Base-by-base conservation (phyloP, 257 asterid genomes). In the Dorcoceras hygrometricum region DNA sequence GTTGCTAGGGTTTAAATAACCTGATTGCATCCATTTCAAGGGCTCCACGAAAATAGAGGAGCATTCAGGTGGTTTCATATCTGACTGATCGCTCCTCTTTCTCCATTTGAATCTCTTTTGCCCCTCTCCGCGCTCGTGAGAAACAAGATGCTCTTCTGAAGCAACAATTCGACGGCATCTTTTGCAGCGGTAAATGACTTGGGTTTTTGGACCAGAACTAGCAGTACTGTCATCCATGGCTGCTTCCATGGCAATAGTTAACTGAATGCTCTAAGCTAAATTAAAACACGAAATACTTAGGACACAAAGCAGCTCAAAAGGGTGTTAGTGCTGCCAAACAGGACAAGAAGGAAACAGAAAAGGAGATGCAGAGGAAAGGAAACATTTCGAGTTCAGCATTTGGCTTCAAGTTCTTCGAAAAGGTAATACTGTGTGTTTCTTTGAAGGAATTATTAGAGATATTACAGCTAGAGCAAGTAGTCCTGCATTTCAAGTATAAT, bases 11-110 rank as follows among this genome's bases (percentile, higher is more conserved):
- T 48, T 66, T 3, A 24, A 29, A 53, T 57, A 31, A 87, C 98
- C 75, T 68, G 86, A 67, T 83, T 89, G 81, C 97, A 92, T 92
- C 98, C 98, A 92, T 68, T 89, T 89, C 96, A 89, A 76, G 66
- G 98, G 97, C 81, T 89, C 97, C 51, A 92, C 95, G 53, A 92
- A 92, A 80, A 89, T 83, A 48, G 98, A 89, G 25, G 97, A 82
- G 81, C 98, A 89, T 62, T 83, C 89, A 16, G 87, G 81, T 67
- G 65, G 66, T 62, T 75, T 77, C 31, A 53, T 39, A 20, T 74
- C 84, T 4, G 62, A 58, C 9, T 64, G 70, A 3, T 61, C 71
- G 23, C 73, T 74, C 78, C 90, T 81, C 78, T 77, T 91, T 68
- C 79, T 87, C 92, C 95, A 86, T 51, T 80, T 81, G 78, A 89